Base-by-base conservation (phyloP, 805 yeast species). In the Teunomyces cretensis region DNA sequence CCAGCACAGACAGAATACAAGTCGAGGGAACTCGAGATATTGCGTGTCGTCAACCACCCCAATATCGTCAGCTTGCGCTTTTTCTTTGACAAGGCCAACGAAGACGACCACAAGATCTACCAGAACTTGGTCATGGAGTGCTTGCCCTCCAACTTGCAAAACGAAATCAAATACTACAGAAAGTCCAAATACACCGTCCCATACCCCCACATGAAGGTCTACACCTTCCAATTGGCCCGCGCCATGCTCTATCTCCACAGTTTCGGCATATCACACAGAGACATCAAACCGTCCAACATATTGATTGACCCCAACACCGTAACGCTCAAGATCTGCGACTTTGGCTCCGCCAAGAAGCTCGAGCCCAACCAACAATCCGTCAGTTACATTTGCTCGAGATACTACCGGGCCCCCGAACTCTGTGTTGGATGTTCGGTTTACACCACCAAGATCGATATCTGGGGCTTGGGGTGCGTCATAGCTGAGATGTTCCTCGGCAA, bases 391-490 rank as follows among this genome's bases (percentile, higher is more conserved):
- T 96, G 97, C 66, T 89, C 97, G 17, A 81, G 99, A 57, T 94
- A 90, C 65, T 91, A 91, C 67, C 79, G 97, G 55, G 96, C 98
- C 1, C 99, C 99, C 0, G 99, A 94, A 65, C 77, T 94, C 48
- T 87, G 94, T 60, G 83, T 94, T 44, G 99, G 99, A 1, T 86
- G 90, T 55, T 81, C 91, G 47, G 78, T 84, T 31, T 94, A 94
- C 64, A 81, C 95, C 3, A 84, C 95, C 2, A 88, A 90, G 59
- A 92, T 94, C 47, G 99, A 94, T 65, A 86, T 91, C 57, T 94
- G 99, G 99, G 96, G 97, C 13, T 73, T 92, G 48, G 99, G 98
- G 1, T 92, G 99, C 71, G 96, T 94, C 30, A 70, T 94, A 48
- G 97, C 97, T 11, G 99, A 94, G 67, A 84, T 94, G 88, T 76